Conservation (phyloP, 805 yeast species). For the Saccharomycopsis selenospora region DNA sequence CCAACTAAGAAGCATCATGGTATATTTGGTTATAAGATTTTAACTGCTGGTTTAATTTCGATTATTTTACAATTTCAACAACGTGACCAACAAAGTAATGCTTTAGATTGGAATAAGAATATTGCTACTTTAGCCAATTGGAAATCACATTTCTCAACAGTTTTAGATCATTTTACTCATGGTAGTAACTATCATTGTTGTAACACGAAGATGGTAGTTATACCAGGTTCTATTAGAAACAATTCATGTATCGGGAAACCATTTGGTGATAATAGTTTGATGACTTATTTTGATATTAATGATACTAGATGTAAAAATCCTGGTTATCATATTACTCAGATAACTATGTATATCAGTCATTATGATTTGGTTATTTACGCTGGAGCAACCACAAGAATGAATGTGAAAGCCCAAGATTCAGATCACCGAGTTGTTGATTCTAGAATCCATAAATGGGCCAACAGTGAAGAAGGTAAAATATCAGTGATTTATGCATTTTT, state of each 20-base stretch:
- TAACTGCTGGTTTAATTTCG: constrained; percentile 60
- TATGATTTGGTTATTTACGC: constrained; percentile 73
- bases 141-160: constrained; percentile 64
- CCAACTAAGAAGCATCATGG: constrained; percentile 6
- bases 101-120: constrained; percentile 34
- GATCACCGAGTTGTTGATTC: constrained; percentile 43
- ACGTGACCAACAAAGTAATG: constrained; percentile 53
- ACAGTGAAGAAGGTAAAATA: constrained; percentile 40
- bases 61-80: constrained; percentile 69
- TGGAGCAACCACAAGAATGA: constrained; percentile 79
- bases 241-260: not conserved
- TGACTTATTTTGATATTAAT: constrained; percentile 12
- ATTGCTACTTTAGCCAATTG: constrained; percentile 38
- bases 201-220: constrained; percentile 23
- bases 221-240: constrained; percentile 20
- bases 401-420: constrained; percentile 46
- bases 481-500: constrained; percentile 56
- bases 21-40: constrained; percentile 54
- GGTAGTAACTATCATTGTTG: constrained; percentile 35
- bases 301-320: constrained; percentile 56
- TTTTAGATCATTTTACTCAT: constrained; percentile 63
- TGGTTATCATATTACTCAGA: constrained; percentile 66
- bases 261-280: constrained; percentile 23
- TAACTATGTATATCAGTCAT: constrained; percentile 63
- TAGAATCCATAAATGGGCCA: constrained; percentile 48